Evolutionary conservation across 345 rosid species (phyloP), one percentile per base, ranked within the genome.

Genomic region (Lepidium aucheri): DNA sequence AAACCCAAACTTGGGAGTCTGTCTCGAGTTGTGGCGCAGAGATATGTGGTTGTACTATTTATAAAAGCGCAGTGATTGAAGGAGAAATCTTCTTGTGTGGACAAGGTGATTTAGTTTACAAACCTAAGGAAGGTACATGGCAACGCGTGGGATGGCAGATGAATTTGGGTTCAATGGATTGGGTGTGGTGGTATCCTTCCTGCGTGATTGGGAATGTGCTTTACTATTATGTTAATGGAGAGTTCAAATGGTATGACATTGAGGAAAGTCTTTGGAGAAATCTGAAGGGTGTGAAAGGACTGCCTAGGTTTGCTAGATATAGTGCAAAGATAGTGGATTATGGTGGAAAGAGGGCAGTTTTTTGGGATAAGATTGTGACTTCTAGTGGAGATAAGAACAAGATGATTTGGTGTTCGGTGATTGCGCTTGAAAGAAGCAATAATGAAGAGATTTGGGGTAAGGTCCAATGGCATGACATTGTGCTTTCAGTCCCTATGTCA

Each of bases 141-240:
- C 82, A 72, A 55, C 38, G 54, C 6, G 85, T 76, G 47, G 87
- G 69, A 62, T 89, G 63, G 86, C 8, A 82, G 45, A 39, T 45
- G 28, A 26, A 15, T 15, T 30, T 1, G 11, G 41, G 14, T 9
- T 20, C 22, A 20, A 28, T 22, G 36, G 24, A 3, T 2, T 20
- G 22, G 22, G 22, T 2, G 22, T 20, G 22, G 5, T 14, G 26
- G n/a, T 36, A 4, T 7, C 6, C 16, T 12, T 22, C 6, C 2
- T 24, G 7, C 9, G 54, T 50, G 17, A 1, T 50, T 3, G 55
- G 3, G 6, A 81, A 79, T 24, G 52, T 86, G 9, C 65, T 88
- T 82, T 88, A 78, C 43, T 81, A 84, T 52, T 88, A 86, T 11
- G 81, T 86, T 74, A 78, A 76, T 73, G 92, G 90, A 51, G 83